phyloP scores from a whole-genome alignment of 2,329 filamentous ascomycete genomes.

The Pseudocercospora macadamiae region DNA sequence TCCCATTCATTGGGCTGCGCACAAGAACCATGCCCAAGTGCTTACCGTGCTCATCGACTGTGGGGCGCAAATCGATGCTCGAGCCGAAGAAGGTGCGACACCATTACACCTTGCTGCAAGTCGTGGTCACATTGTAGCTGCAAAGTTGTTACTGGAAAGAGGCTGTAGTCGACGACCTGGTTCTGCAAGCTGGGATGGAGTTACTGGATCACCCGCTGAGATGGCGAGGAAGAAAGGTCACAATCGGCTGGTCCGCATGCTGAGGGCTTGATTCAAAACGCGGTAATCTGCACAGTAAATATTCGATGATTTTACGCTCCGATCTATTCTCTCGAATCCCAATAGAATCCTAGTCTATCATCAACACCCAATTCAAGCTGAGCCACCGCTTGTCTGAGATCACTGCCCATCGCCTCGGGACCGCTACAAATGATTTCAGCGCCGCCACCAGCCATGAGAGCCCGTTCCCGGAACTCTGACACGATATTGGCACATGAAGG shows the following conservation, averaged over 20 bases:
- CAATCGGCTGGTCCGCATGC: slow-evolving; percentile 10
- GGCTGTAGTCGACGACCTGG: slow-evolving; percentile 21
- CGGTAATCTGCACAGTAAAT: too few relatives aligned
- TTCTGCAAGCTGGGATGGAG: slow-evolving; percentile 31
- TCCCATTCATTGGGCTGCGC: slow-evolving; percentile 34
- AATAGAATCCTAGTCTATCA: slow-evolving; percentile 28
- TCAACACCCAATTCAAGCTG: slow-evolving; percentile 4
- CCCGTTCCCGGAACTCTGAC: slow-evolving; percentile 30
- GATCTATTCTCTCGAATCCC: slow-evolving; percentile 32
- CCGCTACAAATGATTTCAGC: slow-evolving; percentile 35
- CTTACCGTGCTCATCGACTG: slow-evolving; percentile 27
- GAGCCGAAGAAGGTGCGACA: slow-evolving; percentile 27
- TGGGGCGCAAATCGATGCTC: slow-evolving; percentile 28
- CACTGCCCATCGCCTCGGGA: slow-evolving; percentile 33
- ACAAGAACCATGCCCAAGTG: slow-evolving; percentile 34
- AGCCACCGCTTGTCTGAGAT: slow-evolving; percentile 31
- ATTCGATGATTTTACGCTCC: too few relatives aligned
- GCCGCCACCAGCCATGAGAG: slow-evolving; percentile 23
- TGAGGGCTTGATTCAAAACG: slow-evolving; percentile 14
- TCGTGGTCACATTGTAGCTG: slow-evolving; percentile 29
- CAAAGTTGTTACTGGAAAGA: slow-evolving; percentile 27
- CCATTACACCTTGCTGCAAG: slow-evolving; percentile 34
- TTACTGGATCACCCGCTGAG: slow-evolving; percentile 29
- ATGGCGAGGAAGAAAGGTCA: slow-evolving; percentile 35
- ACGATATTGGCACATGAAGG: slow-evolving; percentile 29